A percentile compares a stretch with the other conserved stretches of the same genome.
These are phyloP conservation scores for Huiozyma sinensis DNA, from an alignment of 805 yeast genomes.

Conservation along the genomic window DNA sequence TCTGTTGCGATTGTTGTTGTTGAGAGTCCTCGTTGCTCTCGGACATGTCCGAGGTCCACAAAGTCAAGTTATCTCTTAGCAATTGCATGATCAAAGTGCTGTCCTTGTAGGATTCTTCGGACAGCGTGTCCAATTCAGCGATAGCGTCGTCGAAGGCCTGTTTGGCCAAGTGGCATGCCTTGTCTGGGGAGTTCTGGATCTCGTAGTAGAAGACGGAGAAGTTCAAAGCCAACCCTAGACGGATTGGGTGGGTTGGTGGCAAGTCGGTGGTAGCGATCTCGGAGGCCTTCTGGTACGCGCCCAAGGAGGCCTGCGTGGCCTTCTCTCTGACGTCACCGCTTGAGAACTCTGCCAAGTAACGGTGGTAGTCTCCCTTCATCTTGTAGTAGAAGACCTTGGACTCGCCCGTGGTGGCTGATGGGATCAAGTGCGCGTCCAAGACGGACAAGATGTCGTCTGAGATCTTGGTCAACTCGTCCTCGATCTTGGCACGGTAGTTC, in stretches of 20 bases:
- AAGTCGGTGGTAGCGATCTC: slow-evolving; percentile 91
- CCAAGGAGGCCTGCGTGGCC: slow-evolving; percentile 83
- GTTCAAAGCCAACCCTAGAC: slow-evolving; percentile 92
- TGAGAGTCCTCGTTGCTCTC: slow-evolving; percentile 57
- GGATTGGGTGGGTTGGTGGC: slow-evolving; percentile 95
- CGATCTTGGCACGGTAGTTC: slow-evolving; percentile 87
- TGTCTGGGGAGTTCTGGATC: slow-evolving; percentile 91
- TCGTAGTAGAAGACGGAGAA: slow-evolving; percentile 96
- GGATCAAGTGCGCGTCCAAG: slow-evolving; percentile 76
- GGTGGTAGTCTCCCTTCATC: slow-evolving; percentile 98
- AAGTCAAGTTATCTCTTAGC: slow-evolving; percentile 91
- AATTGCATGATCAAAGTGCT: slow-evolving; percentile 96
- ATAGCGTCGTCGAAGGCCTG: slow-evolving; percentile 98
- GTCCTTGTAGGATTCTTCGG: slow-evolving; percentile 95
- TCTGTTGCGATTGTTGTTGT: slow-evolving; percentile 15
- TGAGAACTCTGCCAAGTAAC: slow-evolving; percentile 94
- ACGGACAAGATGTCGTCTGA: slow-evolving; percentile 86
- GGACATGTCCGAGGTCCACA: slow-evolving; percentile 89
- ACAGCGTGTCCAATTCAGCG: slow-evolving; percentile 91
- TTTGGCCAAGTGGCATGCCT: slow-evolving; percentile 96
- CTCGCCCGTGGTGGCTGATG: slow-evolving; percentile 89
- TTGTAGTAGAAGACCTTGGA: slow-evolving; percentile 94
- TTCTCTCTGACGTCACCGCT: slow-evolving; percentile 79
- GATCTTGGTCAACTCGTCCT: slow-evolving; percentile 77
- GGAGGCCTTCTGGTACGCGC: slow-evolving; percentile 86